Evolutionary conservation across 768 basidiomycete genomes (phyloP).

Genomic region (Lactarius psammicola): DNA sequence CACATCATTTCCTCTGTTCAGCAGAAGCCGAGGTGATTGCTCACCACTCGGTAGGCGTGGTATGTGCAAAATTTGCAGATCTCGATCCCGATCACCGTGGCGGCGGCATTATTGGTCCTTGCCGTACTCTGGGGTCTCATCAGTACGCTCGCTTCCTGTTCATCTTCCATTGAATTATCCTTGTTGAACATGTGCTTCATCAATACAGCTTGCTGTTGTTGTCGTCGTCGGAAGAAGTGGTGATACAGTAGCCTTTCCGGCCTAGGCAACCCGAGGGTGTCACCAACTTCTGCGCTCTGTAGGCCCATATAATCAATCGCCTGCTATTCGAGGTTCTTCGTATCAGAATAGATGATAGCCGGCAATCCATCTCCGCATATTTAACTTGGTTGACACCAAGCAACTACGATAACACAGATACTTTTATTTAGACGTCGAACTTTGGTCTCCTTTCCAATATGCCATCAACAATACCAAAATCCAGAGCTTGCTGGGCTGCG

Average conservation of each 20-base stretch:
- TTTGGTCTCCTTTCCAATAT: slow-evolving; percentile 78
- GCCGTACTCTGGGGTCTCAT: slow-evolving; percentile 53
- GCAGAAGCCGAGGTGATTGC: slow-evolving; percentile 14
- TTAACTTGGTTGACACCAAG: not conserved
- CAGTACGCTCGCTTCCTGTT: slow-evolving; percentile 39
- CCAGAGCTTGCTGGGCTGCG: slow-evolving; percentile 80
- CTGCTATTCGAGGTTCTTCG: not conserved
- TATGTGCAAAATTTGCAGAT: slow-evolving; percentile 75
- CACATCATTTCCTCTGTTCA: slow-evolving; percentile 4
- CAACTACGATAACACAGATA: not conserved
- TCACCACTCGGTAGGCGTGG: slow-evolving; percentile 53
- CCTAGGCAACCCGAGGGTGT: not conserved
- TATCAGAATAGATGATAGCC: slow-evolving; percentile 6
- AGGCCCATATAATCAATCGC: not conserved
- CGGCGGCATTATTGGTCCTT: slow-evolving; percentile 60
- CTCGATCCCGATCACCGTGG: slow-evolving; percentile 74
- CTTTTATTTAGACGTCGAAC: slow-evolving; percentile 39
- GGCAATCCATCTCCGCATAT: not conserved
- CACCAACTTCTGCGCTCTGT: not conserved
- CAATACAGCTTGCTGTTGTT: slow-evolving; percentile 13
- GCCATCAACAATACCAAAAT: slow-evolving; percentile 92
- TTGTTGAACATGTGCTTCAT: not conserved
- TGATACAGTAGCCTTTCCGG: not conserved
- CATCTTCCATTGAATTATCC: not conserved
- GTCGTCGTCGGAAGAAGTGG: not conserved